These are phyloP conservation scores for Hortiboletus flavorubellus DNA, from an alignment of 768 basidiomycete genomes.

Conservation along the genomic window DNA sequence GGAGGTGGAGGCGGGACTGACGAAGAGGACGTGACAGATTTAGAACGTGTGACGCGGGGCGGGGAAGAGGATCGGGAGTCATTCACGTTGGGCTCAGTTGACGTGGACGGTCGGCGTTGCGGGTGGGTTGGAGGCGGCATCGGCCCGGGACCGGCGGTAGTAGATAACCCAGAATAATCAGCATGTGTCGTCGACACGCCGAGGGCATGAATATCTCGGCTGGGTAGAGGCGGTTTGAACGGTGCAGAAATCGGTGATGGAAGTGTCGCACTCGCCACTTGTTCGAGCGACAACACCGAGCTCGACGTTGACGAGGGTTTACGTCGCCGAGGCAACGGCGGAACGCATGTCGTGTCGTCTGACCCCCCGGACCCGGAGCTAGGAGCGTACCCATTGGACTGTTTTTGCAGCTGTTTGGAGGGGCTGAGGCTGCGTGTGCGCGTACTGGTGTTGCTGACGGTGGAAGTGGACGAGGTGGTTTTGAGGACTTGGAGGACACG, in stretches of 20 bases:
- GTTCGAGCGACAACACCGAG: constrained; percentile 38
- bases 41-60: constrained; percentile 48
- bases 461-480: constrained; percentile 44
- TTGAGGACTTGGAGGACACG: constrained; percentile 70
- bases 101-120: constrained; percentile 39
- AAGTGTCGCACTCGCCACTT: constrained; percentile 40
- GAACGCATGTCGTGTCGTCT: constrained; percentile 23
- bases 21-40: constrained; percentile 45
- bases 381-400: not conserved
- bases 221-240: constrained; percentile 25
- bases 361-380: constrained; percentile 12
- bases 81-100: constrained; percentile 21
- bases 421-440: constrained; percentile 34
- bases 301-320: constrained; percentile 34
- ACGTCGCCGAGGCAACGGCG: constrained; percentile 37
- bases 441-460: constrained; percentile 1
- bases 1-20: constrained; percentile 42
- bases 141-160: constrained; percentile 26
- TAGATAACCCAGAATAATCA: not conserved
- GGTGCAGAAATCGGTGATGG: constrained; percentile 7
- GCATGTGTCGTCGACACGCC: constrained; percentile 2
- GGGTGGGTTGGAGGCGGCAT: constrained; percentile 54
- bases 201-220: constrained; percentile 13
- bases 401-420: constrained; percentile 16
- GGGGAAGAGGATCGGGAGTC: constrained; percentile 28